Evolutionary conservation across 768 basidiomycete genomes (phyloP).

Genomic region (Termitomyces sp.): DNA sequence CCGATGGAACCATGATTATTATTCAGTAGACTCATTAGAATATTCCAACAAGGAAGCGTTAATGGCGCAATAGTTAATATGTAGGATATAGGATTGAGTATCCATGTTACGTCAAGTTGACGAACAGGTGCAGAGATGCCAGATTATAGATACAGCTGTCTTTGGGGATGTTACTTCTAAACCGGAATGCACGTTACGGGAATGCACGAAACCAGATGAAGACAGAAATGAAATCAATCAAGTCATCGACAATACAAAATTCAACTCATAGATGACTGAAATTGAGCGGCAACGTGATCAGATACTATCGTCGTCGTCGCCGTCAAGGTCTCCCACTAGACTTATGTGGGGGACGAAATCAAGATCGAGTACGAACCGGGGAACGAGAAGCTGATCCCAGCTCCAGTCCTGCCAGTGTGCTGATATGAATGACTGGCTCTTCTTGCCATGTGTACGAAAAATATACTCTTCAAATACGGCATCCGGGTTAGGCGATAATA

Average conservation of each 20-base stretch:
- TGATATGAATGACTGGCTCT: conserved; percentile 9
- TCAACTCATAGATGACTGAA: neutral
- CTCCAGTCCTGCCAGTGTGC: conserved; percentile 36
- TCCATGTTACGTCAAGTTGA: neutral
- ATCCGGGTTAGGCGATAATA: conserved; percentile 9
- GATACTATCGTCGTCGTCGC: neutral
- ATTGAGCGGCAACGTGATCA: neutral
- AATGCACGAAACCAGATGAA: neutral
- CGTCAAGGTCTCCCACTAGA: neutral
- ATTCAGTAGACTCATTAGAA: neutral
- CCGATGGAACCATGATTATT: conserved; percentile 28
- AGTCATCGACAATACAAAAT: neutral
- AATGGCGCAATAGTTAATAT: neutral
- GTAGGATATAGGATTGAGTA: neutral
- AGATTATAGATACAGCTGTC: neutral
- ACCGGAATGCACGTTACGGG: neutral
- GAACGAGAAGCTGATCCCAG: conserved; percentile 36
- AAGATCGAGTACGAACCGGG: conserved; percentile 21
- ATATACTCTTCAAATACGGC: conserved; percentile 26
- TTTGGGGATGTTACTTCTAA: neutral
- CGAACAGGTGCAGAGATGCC: neutral
- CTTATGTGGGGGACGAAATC: conserved; percentile 1
- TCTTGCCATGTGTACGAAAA: conserved; percentile 26
- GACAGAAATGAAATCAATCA: neutral
- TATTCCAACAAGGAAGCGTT: neutral